Evolutionary conservation across 192 early-diverging fungal species (phyloP).

Genomic region (Allomyces arbusculus): DNA sequence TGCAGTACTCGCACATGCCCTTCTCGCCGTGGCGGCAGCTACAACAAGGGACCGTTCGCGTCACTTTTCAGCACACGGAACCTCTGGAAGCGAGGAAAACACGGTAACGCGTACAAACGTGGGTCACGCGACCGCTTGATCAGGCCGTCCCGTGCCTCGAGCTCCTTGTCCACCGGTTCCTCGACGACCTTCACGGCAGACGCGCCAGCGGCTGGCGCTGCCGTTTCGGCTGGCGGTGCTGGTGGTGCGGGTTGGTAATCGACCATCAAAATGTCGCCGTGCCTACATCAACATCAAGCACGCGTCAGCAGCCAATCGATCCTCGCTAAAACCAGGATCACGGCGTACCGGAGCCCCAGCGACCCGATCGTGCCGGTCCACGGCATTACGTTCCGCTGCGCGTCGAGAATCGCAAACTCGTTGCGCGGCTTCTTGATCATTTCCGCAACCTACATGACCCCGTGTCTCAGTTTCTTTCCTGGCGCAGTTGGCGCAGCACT

Average conservation of each 20-base stretch:
- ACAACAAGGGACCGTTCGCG: not conserved
- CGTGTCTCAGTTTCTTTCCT: slow-evolving; percentile 13
- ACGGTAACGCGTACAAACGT: slow-evolving; percentile 42
- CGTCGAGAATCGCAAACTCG: not conserved
- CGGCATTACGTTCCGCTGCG: not conserved
- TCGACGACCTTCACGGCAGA: not conserved
- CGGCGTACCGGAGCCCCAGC: slow-evolving; percentile 17
- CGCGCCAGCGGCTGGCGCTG: slow-evolving; percentile 1
- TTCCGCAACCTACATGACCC: slow-evolving; percentile 11
- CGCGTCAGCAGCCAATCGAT: slow-evolving; percentile 5
- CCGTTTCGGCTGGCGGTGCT: slow-evolving; percentile 1
- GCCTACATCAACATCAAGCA: slow-evolving; percentile 4
- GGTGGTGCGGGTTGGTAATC: slow-evolving; percentile 10
- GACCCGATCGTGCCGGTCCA: not conserved
- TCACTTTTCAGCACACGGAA: slow-evolving; percentile 14
- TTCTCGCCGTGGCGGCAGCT: slow-evolving; percentile 58
- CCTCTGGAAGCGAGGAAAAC: slow-evolving; percentile 13
- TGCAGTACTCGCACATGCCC: slow-evolving; percentile 88
- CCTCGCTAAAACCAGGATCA: slow-evolving; percentile 6
- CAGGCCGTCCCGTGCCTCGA: slow-evolving; percentile 63
- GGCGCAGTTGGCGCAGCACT: slow-evolving; percentile 4
- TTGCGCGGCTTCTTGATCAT: too few relatives aligned
- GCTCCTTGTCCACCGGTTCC: slow-evolving; percentile 52
- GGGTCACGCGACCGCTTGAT: slow-evolving; percentile 59
- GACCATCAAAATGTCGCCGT: not conserved